Base-by-base conservation (phyloP, 139 green algal genomes). In the Ulvella scutata region DNA sequence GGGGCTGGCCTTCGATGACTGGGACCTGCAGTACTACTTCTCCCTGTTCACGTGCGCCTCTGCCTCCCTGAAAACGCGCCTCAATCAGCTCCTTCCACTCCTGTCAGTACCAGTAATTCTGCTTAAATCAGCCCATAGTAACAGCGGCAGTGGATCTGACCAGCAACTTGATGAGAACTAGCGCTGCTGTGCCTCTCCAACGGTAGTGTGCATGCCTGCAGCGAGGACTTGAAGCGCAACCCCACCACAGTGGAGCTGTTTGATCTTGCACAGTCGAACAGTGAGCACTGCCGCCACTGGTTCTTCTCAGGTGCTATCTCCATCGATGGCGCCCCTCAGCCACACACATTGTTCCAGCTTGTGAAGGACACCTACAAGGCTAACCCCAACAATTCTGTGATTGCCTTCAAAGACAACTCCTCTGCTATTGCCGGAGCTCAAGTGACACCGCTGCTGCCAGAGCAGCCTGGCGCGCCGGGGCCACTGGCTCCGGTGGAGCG, bases 191-290 rank as follows among this genome's bases (percentile, higher is more conserved):
- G n/a, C n/a, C n/a, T n/a, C n/a, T n/a, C n/a, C n/a, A n/a, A n/a
- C n/a, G n/a, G n/a, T n/a, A n/a, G n/a, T n/a, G n/a, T n/a, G n/a
- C n/a, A n/a, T 13, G n/a, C 9, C 9, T 67, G 51, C 84, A 39
- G 75, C 2, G 83, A 96, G 13, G 89, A 97, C 77, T 89, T 99
- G 79, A 87, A 88, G 67, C 86, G 95, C 28, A 85, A 99, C 86
- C 95, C 95, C 76, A 99, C 95, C 62, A 97, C 95, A 74, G 95
- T 99, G 39, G 95, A 99, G 87, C 92, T 99, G 0, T 99, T 99
- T 80, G 95, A 99, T 88, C 97, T 99, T 34, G 95, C 90, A 21
- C 95, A 98, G 87, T 94, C 85, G 79, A 97, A 96, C 87, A 88
- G 79, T 28, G 21, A 28, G 37, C 43, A 62, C 62, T 82, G 61